Evolutionary conservation across 108 stramenopile genomes (phyloP), one percentile per base, ranked within the genome.

Genomic region (Phaeodactylum tricornutum): DNA sequence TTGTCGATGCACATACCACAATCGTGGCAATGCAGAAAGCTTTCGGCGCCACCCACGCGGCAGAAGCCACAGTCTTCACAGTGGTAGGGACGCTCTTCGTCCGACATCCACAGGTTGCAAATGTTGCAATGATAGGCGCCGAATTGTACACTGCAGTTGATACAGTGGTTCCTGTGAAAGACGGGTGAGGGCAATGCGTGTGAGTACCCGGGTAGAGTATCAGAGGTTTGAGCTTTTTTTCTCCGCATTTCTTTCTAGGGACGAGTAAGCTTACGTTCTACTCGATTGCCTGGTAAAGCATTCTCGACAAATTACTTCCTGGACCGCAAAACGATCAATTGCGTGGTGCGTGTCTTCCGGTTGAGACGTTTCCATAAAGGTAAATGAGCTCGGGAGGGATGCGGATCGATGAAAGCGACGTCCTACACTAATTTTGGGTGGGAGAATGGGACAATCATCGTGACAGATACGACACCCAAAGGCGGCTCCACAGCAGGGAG

Each of bases 381-480:
- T 61, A 59, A 73, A 75, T 30, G 68, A 72, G 7, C 33, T 31
- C 4, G 81, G 75, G 41, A 79, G 48, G 15, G 81, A 84, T 2
- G 69, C 27, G 1, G 54, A 46, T 14, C 45, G 45, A 4, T 46
- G 45, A 5, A 30, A 25, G 49, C 14, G 11, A 28, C 26, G 45
- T 17, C 12, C 8, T 12, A 34, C 16, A 41, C 5, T 20, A 15
- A 20, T 41, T 20, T 20, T 41, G n/a, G 84, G 84, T 32, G 81
- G 81, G n/a, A 90, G 61, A 29, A 64, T 64, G 2, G 79, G 71
- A 39, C 66, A 66, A 47, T 90, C 88, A 51, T 90, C 84, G 62
- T 90, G 88, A 58, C 88, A 90, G 33, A 90, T 86, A 1, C 88
- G 81, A 61, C 88, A 90, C 20, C 88, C 88, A 72, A 90, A 85